Evolutionary conservation across 2,329 filamentous ascomycete species (phyloP), one percentile per base, ranked within the genome.

Genomic region (Hypoxylon sp.): DNA sequence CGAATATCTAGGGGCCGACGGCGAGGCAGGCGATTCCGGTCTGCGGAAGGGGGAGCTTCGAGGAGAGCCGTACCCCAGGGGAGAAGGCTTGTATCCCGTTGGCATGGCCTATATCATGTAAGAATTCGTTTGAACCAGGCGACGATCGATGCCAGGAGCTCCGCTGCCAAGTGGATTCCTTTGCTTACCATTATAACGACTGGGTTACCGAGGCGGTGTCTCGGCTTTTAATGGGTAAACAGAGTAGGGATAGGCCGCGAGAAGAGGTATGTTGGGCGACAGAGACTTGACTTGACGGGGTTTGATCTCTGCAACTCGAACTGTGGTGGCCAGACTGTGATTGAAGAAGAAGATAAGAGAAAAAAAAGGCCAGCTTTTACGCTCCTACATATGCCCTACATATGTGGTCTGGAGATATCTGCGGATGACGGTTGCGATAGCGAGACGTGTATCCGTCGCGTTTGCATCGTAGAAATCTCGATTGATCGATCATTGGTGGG

Each of bases 61-160:
- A 66, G 85, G 83, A 42, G 89, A 88, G 64, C 87, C 87, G 75
- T 89, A 90, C 58, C 88, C 88, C 59, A 91, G 77, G 51, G 87
- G 87, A 20, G 88, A 90, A 11, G 88, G 87, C 73, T 90, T 90
- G 75, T 88, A 91, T 55, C 83, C 78, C 46, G 79, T 72, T 55
- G 77, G 80, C 73, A 79, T 82, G 72, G 79, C 81, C 85, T 83
- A 37, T 40, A 47, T 53, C 13, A 24, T 40, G 42, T 46, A 61
- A 47, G 50, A 61, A 59, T 62, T 47, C 48, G 43, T 37, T 48
- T 47, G 42, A 50, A 42, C 40, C 41, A 60, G 40, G 51, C 60
- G 49, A 37, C 38, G 62, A 65, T 60, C 60, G 47, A 45, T 61
- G 60, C 56, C 56, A 46, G 62, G 57, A 59, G 52, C 43, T 65